These are phyloP conservation scores for Purpureocillium lavendulum DNA, from an alignment of 2,329 filamentous ascomycete species.

Conservation along the genomic window DNA sequence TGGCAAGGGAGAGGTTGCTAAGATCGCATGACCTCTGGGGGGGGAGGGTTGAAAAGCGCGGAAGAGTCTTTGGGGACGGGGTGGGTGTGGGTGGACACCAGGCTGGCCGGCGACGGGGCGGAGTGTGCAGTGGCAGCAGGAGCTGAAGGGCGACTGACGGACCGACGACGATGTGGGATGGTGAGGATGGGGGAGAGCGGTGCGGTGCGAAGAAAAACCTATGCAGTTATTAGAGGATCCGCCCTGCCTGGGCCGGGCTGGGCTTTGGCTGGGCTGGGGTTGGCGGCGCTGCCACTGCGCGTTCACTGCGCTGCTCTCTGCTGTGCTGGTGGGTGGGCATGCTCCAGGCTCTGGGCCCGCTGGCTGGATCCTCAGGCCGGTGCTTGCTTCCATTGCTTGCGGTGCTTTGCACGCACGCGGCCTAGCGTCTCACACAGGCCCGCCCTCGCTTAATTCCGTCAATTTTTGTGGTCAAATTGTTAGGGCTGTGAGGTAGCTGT, in stretches of 20 bases:
- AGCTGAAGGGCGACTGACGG: no score
- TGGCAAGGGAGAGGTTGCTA: constrained; percentile 21
- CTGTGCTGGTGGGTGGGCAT: not conserved
- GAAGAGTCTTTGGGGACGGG: constrained; percentile 4
- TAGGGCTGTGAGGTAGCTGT: constrained; percentile 14
- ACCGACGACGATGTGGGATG: not conserved
- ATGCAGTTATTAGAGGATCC: no score
- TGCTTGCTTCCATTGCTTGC: not conserved
- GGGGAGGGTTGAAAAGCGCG: constrained; percentile 8
- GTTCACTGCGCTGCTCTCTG: no score
- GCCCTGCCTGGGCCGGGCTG: not conserved
- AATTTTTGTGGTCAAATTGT: constrained; percentile 16
- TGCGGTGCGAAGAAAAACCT: constrained; percentile 13
- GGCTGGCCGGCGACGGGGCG: not conserved
- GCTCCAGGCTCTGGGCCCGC: not conserved
- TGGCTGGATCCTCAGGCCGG: not conserved
- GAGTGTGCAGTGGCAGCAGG: no score
- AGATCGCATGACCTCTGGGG: constrained; percentile 30
- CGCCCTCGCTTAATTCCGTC: constrained; percentile 12
- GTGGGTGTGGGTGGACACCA: constrained; percentile 9
- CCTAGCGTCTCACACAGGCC: constrained; percentile 2
- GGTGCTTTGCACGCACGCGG: not conserved
- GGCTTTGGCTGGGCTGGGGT: no score
- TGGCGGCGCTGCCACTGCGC: no score
- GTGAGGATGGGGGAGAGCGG: constrained; percentile 1